A percentile compares a stretch with the other conserved stretches of the same genome.
Evolutionary conservation across 164 flowering plant genomes (phyloP).

Genomic region (Santalum album): DNA sequence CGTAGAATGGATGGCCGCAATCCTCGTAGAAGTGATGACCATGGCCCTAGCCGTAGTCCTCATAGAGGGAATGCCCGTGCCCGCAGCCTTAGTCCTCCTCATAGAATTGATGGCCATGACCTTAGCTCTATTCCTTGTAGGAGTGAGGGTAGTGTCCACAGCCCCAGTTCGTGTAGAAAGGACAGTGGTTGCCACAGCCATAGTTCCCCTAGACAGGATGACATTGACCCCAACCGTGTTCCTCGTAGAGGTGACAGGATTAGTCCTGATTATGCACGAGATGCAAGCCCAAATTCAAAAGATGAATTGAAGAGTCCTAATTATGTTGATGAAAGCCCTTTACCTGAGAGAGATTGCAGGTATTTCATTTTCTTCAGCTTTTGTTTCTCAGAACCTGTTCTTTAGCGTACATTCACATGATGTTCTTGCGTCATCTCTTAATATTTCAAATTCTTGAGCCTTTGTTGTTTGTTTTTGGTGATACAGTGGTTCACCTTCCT

Average conservation of each 20-base stretch:
- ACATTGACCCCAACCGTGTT: slow-evolving; percentile 12
- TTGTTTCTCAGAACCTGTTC: too few species aligned
- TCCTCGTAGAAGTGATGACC: slow-evolving; percentile 18
- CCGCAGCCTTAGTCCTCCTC: slow-evolving; percentile 13
- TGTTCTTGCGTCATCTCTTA: neutral
- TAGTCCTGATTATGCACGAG: slow-evolving; percentile 12
- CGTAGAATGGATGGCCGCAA: slow-evolving; percentile 2
- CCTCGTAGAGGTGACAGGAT: slow-evolving; percentile 4
- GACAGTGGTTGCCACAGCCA: neutral
- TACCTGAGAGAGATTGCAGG: slow-evolving; percentile 31
- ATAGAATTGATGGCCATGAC: slow-evolving; percentile 12
- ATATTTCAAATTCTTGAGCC: too few species aligned
- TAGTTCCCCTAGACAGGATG: slow-evolving; percentile 12
- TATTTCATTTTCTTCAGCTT: neutral
- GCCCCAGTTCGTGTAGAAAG: slow-evolving; percentile 8
- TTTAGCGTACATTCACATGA: too few species aligned
- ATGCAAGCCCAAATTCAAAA: slow-evolving; percentile 13
- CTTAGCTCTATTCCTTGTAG: neutral
- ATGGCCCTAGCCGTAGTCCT: slow-evolving; percentile 12
- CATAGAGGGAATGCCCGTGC: slow-evolving; percentile 12
- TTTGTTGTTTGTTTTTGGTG: too few species aligned
- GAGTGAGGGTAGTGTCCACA: slow-evolving; percentile 2
- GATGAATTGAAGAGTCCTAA: slow-evolving; percentile 22
- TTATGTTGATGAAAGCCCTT: slow-evolving; percentile 31
- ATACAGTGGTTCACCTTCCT: too few species aligned